phyloP scores from a whole-genome alignment of 305 asterid species.

The Fraxinus sp. region DNA sequence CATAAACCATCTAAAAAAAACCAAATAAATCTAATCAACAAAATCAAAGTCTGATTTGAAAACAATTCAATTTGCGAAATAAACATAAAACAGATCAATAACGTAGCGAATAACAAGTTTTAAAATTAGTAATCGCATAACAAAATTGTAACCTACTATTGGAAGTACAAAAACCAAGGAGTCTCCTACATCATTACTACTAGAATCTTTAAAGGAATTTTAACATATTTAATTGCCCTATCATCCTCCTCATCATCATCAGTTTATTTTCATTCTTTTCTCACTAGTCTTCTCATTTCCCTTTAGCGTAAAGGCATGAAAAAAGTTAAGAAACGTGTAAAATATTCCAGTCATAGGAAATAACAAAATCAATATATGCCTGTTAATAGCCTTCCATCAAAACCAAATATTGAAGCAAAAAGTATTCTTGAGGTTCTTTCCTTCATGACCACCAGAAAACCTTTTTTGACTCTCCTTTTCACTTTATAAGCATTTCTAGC shows the following conservation, averaged over 20 bases:
- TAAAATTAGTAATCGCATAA: neutral
- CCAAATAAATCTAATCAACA: neutral
- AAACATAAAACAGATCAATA: neutral
- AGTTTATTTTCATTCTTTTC: neutral
- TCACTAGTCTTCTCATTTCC: neutral
- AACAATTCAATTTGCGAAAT: neutral
- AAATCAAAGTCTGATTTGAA: neutral
- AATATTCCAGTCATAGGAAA: neutral
- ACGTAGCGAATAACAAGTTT: neutral
- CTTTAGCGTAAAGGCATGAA: neutral
- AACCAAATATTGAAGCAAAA: constrained; percentile 8
- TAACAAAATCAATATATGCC: neutral
- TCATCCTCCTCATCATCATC: neutral
- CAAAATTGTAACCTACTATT: neutral
- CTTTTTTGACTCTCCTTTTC: neutral
- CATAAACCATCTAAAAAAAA: neutral
- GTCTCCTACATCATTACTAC: neutral
- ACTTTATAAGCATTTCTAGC: neutral
- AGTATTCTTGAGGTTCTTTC: neutral
- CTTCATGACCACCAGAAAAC: neutral
- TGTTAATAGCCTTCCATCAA: constrained; percentile 5
- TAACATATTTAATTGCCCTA: neutral
- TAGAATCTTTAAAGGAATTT: neutral
- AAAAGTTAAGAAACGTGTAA: neutral
- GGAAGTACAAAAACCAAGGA: neutral